Evolutionary conservation across 108 stramenopile species (phyloP).

Genomic region (Nitzschia palea): DNA sequence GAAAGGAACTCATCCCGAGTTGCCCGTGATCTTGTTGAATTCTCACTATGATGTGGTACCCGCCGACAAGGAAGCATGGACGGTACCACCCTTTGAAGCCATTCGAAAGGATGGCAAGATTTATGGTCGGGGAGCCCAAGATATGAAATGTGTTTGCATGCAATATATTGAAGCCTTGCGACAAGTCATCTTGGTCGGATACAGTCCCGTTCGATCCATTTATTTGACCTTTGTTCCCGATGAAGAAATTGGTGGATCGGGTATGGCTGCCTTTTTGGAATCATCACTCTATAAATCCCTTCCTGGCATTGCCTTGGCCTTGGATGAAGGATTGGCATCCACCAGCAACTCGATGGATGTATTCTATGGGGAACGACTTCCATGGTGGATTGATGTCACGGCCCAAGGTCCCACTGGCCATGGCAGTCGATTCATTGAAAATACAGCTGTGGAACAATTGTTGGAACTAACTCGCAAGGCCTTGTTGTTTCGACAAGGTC

Average conservation of each 20-base stretch:
- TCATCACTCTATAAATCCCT: conserved; percentile 48
- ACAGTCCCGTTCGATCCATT: conserved; percentile 52
- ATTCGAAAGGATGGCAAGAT: conserved; percentile 78
- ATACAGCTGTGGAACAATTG: conserved; percentile 93
- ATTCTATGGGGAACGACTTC: conserved; percentile 95
- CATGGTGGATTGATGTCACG: conserved; percentile 71
- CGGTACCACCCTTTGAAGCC: conserved; percentile 82
- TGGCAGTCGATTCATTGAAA: conserved; percentile 92
- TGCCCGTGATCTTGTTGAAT: conserved; percentile 90
- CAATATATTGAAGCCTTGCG: conserved; percentile 92
- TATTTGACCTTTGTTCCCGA: conserved; percentile 77
- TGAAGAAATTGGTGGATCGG: conserved; percentile 83
- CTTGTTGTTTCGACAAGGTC: conserved; percentile 81
- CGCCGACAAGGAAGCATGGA: conserved; percentile 67
- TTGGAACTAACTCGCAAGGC: conserved; percentile 85
- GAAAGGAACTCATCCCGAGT: conserved; percentile 66
- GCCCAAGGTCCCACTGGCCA: conserved; percentile 94
- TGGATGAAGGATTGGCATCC: conserved; percentile 88
- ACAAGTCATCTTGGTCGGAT: conserved; percentile 25
- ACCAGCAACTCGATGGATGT: conserved; percentile 81
- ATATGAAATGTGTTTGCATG: conserved; percentile 96
- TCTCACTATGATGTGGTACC: conserved; percentile 98
- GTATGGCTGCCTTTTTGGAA: conserved; percentile 85
- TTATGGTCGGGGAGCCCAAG: conserved; percentile 94
- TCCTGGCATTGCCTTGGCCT: conserved; percentile 74